Evolutionary conservation across 225 moss, liverwort and hornwort genomes (phyloP).

Genomic region (Bryoerythrophyllum caledonicum): DNA sequence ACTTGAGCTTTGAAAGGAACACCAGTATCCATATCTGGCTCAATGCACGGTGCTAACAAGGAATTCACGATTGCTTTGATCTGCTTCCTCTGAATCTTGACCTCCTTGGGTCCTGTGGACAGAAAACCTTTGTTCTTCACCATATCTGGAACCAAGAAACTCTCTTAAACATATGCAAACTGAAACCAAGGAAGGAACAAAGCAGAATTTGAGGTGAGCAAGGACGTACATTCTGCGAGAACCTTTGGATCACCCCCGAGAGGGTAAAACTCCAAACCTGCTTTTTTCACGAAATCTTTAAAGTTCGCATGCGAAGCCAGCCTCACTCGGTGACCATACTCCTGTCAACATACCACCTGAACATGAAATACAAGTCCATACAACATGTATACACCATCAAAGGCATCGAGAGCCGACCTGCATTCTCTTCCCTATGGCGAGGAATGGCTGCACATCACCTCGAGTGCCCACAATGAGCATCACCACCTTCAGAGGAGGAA

Average conservation of each 20-base stretch:
- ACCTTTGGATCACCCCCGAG: conserved; percentile 95
- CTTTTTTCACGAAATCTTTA: conserved; percentile 75
- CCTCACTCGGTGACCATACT: conserved; percentile 94
- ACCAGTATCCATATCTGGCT: conserved; percentile 72
- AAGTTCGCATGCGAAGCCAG: conserved; percentile 91
- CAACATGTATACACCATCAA: background rate
- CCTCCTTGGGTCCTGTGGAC: conserved; percentile 79
- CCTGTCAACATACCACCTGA: conserved; percentile 43
- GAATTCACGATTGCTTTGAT: conserved; percentile 90
- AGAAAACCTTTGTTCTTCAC: conserved; percentile 99
- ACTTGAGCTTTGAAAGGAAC: conserved; percentile 86
- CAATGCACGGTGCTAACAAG: conserved; percentile 83
- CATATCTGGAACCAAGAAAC: conserved; percentile 70
- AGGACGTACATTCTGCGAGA: conserved; percentile 86
- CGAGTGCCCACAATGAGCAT: conserved; percentile 98
- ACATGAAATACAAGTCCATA: conserved; percentile 14
- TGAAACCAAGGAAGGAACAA: background rate
- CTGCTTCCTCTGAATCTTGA: conserved; percentile 84
- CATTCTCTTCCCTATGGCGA: conserved; percentile 90
- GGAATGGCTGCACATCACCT: conserved; percentile 97
- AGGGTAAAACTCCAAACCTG: conserved; percentile 91
- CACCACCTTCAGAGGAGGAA: conserved; percentile 86
- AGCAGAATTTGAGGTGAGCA: background rate
- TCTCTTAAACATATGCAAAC: conserved; percentile 12
- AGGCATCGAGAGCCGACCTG: conserved; percentile 48